Conservation (phyloP, 495 filamentous ascomycete genomes). For the Clohesyomyces aquaticus region DNA sequence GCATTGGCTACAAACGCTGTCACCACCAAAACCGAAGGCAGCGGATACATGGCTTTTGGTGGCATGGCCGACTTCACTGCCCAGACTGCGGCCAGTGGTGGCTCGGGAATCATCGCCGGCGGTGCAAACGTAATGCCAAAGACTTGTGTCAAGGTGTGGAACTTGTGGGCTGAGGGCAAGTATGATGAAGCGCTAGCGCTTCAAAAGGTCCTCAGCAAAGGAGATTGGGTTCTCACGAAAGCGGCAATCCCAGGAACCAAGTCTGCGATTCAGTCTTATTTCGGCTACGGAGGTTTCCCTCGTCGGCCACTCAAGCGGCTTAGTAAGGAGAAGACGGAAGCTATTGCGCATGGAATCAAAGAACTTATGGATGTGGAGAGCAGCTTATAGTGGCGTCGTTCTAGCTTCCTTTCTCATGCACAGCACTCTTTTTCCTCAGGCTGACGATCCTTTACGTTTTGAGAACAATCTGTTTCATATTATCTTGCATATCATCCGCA, state of each 20-base stretch:
- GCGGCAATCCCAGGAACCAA: conserved; percentile 85
- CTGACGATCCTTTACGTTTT: no score
- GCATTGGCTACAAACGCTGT: conserved; percentile 76
- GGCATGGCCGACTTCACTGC: conserved; percentile 87
- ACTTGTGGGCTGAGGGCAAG: conserved; percentile 72
- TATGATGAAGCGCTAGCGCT: conserved; percentile 72
- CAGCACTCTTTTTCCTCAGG: no score
- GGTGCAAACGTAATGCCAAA: conserved; percentile 87
- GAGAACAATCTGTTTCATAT: not conserved
- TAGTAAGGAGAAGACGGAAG: conserved; percentile 57
- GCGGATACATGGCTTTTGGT: conserved; percentile 82
- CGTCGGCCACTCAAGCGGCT: conserved; percentile 73
- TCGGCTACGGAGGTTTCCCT: conserved; percentile 81
- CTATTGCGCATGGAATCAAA: conserved; percentile 64
- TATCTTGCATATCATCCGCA: not conserved
- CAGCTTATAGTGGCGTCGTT: conserved; percentile 40
- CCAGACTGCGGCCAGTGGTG: conserved; percentile 79
- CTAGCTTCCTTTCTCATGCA: no score
- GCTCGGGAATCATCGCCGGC: conserved; percentile 82
- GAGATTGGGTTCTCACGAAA: conserved; percentile 88
- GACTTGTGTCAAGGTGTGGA: conserved; percentile 80
- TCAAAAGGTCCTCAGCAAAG: conserved; percentile 71
- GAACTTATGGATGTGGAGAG: conserved; percentile 72
- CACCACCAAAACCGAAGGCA: conserved; percentile 64
- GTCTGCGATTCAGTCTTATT: conserved; percentile 79